phyloP scores from a whole-genome alignment of 2,329 filamentous ascomycete genomes.

The Orbilia blumenaviensis region DNA sequence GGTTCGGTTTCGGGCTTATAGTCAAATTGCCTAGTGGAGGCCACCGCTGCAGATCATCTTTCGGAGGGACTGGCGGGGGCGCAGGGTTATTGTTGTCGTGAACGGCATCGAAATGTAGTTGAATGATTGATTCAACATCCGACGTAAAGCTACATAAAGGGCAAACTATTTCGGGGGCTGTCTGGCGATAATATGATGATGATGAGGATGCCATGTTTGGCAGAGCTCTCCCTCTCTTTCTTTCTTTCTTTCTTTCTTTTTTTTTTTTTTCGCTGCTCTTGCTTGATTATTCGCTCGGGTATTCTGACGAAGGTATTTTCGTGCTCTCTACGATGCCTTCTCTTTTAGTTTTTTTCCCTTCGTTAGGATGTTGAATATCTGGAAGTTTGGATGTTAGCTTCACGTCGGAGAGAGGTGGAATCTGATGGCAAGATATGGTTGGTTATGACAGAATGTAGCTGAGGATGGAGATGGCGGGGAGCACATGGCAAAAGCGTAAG shows the following conservation, averaged over 20 bases:
- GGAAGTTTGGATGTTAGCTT: not conserved
- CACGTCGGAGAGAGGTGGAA: not conserved
- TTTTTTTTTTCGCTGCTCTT: not conserved
- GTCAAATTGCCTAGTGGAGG: not conserved
- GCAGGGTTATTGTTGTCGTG: constrained; percentile 16
- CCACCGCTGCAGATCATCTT: not conserved
- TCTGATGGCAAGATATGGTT: not conserved
- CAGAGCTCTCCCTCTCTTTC: not conserved
- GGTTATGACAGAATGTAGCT: not conserved
- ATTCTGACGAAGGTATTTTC: not conserved
- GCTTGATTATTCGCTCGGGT: not conserved
- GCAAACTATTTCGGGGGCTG: constrained; percentile 26
- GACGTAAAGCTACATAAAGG: constrained; percentile 36
- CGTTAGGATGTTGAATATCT: not conserved
- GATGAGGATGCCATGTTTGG: constrained; percentile 39
- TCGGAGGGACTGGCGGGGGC: constrained; percentile 19
- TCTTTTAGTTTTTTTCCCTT: too few relatives aligned
- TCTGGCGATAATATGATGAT: constrained; percentile 4
- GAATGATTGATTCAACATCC: constrained; percentile 37
- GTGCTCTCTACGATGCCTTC: not conserved
- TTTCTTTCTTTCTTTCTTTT: not conserved
- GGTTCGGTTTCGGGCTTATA: not conserved
- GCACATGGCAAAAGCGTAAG: constrained; percentile 43
- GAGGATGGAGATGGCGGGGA: constrained; percentile 15
- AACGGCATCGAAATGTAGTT: constrained; percentile 40